phyloP scores from a whole-genome alignment of 495 filamentous ascomycete species.

The Neurospora discreta region DNA sequence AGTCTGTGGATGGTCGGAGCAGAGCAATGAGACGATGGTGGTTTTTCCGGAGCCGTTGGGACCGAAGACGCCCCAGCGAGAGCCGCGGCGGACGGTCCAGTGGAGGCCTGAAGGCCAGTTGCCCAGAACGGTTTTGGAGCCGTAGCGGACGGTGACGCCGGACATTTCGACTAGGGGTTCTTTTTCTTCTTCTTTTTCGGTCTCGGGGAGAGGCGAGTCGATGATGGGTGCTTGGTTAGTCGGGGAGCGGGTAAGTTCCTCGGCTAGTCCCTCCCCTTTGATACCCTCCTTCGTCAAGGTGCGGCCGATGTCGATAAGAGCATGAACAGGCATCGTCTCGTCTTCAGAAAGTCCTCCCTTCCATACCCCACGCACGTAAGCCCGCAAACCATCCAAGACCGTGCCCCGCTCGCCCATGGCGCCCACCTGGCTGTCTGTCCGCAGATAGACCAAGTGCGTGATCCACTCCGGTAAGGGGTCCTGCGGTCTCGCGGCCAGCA shows the following conservation, averaged over 20 bases:
- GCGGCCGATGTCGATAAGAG: slow-evolving; percentile 40
- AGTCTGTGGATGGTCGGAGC: slow-evolving; percentile 88
- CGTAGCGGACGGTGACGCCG: slow-evolving; percentile 69
- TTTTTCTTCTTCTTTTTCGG: slow-evolving; percentile 14
- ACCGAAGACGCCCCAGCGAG: slow-evolving; percentile 86
- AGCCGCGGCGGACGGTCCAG: slow-evolving; percentile 73
- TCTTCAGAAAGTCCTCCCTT: slow-evolving; percentile 24
- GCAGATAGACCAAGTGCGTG: slow-evolving; percentile 63
- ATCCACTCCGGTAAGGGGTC: slow-evolving; percentile 85
- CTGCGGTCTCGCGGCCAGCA: slow-evolving; percentile 72
- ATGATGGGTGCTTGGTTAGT: neutral
- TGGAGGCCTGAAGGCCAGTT: slow-evolving; percentile 67
- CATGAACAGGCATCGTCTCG: slow-evolving; percentile 28
- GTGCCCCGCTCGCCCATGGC: slow-evolving; percentile 43
- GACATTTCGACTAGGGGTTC: slow-evolving; percentile 78
- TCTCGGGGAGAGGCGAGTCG: neutral
- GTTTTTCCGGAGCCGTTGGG: slow-evolving; percentile 90
- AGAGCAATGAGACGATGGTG: slow-evolving; percentile 81
- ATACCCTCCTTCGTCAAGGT: slow-evolving; percentile 35
- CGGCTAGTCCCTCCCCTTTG: slow-evolving; percentile 21
- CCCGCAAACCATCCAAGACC: slow-evolving; percentile 37
- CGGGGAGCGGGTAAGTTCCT: slow-evolving; percentile 4
- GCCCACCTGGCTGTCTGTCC: slow-evolving; percentile 46
- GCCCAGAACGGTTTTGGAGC: slow-evolving; percentile 62
- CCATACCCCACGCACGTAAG: slow-evolving; percentile 29